Evolutionary conservation across 129 eudicot species (phyloP), one percentile per base, ranked within the genome.

Genomic region (Flaveria trinervia): DNA sequence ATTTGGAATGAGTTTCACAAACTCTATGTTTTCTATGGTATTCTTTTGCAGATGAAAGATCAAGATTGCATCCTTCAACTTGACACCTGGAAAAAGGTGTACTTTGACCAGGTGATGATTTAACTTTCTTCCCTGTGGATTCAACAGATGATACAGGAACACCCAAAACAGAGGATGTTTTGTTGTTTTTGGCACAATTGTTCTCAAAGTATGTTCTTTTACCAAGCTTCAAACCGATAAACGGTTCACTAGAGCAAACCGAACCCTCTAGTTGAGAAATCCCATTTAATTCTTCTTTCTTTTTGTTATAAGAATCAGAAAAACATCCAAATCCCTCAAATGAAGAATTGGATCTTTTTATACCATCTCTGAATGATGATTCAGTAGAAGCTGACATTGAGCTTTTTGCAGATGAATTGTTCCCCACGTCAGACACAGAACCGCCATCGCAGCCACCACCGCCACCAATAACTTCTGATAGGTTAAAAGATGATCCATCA

Each of bases 31-130:
- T 89, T 3, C 90, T 85, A 23, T 92, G 88, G 78, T 92, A 92
- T 30, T 92, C 97, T 52, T 92, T 92, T 44, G 89, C 89, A 14
- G 92, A 81, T 7, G 93, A 86, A 61, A 92, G 93, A 68, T 92
- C 96, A 71, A 88, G 82, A 60, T 88, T 87, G 90, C 97, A 92
- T 62, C 91, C 91, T 84, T 92, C 96, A 65, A 89, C 97, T 70
- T 89, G 91, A 78, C 97, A 92, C 65, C 82, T 80, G 15, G 83
- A 87, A 28, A 70, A 39, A 4, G 84, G 71, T 44, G 65, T 77
- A 59, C 57, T 85, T 74, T 82, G 90, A 72, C 51, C 28, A 43
- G 74, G 59, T 7, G 86, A 52, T 69, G 88, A 52, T 78, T 82
- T 90, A 39, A 81, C 70, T 83, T 87, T 93, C 88, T 90, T 90